Evolutionary conservation across 768 basidiomycete species (phyloP), one percentile per base, ranked within the genome.

Genomic region (Leccinum sublutescens): DNA sequence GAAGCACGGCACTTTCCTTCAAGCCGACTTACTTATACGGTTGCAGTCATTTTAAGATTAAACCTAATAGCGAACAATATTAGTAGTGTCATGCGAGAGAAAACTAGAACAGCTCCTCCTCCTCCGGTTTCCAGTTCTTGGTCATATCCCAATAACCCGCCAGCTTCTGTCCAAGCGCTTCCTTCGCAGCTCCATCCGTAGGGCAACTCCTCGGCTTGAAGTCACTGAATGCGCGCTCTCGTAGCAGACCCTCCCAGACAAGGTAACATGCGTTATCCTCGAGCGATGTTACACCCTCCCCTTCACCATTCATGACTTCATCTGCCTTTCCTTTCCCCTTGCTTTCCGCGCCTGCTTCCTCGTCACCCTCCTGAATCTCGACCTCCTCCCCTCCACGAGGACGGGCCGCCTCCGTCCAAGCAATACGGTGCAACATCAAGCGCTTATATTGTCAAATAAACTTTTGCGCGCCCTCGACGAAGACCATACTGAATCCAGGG

Each of bases 81-180:
- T 23, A 23, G 43, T 21, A 45, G 19, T 45, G 29, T 21, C 9
- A 19, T 23, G 21, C 9, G 21, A 23, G 2, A 47, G 5, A 2
- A 50, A 25, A 21, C 75, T 70, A 88, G 67, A 85, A 84, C 65
- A 86, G 63, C 58, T 91, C 88, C 64, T 91, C 89, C 55, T 93
- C 91, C 72, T 90, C 88, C 5, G 85, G 82, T 71, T 85, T 90
- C 85, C 87, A 93, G 67, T 91, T 89, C 85, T 95, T 97, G 29
- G 93, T 87, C 74, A 91, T 83, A 72, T 98, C 96, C 95, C 95
- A 98, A 71, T 94, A 91, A 0, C 93, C 91, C 50, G 87, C 87
- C 74, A 94, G 72, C 79, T 87, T 93, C 59, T 84, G 81, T 2
- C 95, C 95, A 27, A 98, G 79, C 54, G 85, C 80, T 64, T 97